Base-by-base conservation (phyloP, 371 early-diverging fungal species). In the Syncephalastrum monosporum region DNA sequence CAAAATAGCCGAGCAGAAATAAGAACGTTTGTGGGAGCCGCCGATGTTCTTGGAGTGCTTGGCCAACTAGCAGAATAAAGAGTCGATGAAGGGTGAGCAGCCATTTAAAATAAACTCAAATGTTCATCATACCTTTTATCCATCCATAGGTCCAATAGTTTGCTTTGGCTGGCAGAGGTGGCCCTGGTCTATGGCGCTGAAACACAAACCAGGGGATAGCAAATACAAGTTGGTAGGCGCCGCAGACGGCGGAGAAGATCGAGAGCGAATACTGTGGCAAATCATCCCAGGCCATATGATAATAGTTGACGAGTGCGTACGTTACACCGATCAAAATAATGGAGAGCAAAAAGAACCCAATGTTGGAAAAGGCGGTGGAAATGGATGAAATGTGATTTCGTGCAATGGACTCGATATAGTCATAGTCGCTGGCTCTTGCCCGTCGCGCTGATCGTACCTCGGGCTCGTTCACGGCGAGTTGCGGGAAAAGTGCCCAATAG, bases 301-400 rank as follows among this genome's bases (percentile, higher is more conserved):
- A 65, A 15, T 21, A 38, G 2, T 27, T 33, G n/a, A 58, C 53
- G 25, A 65, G 42, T 5, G 47, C 58, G 24, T 56, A 44, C 48
- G 49, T 57, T 15, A 63, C 54, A 16, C 59, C 63, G 43, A 63
- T 55, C 23, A 63, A 16, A 14, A 62, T 46, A 5, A 58, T 21
- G 0, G 69, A 64, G 13, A 60, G 58, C 14, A 68, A 23, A 24
- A 76, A 56, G 48, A 71, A 76, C 1, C 76, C 76, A 50, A 76
- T 60, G 33, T 76, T 76, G 33, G 74, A 73, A 56, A 61, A 72
- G 10, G 69, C 66, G 0, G 76, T 76, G 16, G 74, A 73, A 1
- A 76, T 54, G 12, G 76, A 59, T 42, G 76, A 76, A n/a, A 73
- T 61, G 25, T 76, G 74, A 24, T 76, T 76, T 27, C 72, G 60